phyloP scores from a whole-genome alignment of 2,329 filamentous ascomycete genomes.

The Davidsoniella eucalypti region DNA sequence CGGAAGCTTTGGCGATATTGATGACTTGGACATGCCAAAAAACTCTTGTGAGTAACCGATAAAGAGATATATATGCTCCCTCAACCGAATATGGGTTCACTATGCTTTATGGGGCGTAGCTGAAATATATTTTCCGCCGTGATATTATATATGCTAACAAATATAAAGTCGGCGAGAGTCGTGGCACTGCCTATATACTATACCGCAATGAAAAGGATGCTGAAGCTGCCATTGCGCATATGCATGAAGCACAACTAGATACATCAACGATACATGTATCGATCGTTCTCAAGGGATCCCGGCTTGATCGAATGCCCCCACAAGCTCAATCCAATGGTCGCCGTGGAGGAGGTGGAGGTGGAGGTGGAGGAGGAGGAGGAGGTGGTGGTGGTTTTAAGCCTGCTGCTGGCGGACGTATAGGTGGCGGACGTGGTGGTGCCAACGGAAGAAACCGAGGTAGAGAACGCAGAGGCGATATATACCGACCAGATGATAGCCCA shows the following conservation, averaged over 20 bases:
- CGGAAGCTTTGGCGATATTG: conserved; percentile 68
- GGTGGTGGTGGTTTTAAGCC: conserved; percentile 13
- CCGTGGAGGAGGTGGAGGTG: conserved; percentile 18
- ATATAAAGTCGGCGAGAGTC: conserved; percentile 61
- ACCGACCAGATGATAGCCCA: conserved; percentile 4
- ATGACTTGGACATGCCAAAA: conserved; percentile 77
- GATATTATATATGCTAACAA: too few species aligned
- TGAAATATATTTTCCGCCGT: background rate
- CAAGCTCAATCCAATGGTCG: conserved; percentile 29
- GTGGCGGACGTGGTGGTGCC: background rate
- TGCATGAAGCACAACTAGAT: conserved; percentile 95
- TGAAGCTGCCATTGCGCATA: conserved; percentile 78
- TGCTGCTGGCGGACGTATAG: background rate
- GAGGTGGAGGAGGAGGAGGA: conserved; percentile 18
- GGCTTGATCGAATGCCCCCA: conserved; percentile 40
- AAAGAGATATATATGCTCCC: background rate
- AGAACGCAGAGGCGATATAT: background rate
- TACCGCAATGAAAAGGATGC: conserved; percentile 64
- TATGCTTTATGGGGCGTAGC: background rate
- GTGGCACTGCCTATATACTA: conserved; percentile 84
- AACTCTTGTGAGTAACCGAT: conserved; percentile 52
- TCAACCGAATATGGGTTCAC: background rate
- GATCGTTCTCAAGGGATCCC: conserved; percentile 38
- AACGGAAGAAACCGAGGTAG: background rate
- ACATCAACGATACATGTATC: conserved; percentile 71